These are phyloP conservation scores for Silene conica DNA, from an alignment of 148 eudicot genomes.

Conservation along the genomic window DNA sequence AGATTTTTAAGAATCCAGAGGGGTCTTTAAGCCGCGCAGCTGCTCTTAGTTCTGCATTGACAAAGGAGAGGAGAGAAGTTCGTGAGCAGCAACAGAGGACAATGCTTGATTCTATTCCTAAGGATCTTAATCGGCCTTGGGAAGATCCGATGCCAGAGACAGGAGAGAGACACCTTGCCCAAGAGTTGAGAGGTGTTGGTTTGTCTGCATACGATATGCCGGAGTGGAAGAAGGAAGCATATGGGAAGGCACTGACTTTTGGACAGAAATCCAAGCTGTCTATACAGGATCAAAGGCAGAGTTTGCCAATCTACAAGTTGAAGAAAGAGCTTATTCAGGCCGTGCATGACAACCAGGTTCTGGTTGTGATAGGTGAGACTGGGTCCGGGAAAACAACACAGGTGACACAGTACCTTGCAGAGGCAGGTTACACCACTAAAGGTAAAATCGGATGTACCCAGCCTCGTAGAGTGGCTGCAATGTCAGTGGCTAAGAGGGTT, in stretches of 20 bases:
- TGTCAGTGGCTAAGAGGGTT: constrained; percentile 97
- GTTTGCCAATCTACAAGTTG: constrained; percentile 80
- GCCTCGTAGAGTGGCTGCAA: constrained; percentile 98
- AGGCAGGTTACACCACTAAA: constrained; percentile 85
- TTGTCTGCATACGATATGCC: constrained; percentile 96
- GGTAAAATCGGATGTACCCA: constrained; percentile 97
- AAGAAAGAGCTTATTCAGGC: constrained; percentile 86
- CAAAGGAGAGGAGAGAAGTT: constrained; percentile 90
- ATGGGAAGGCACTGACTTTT: constrained; percentile 79
- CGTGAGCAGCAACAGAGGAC: constrained; percentile 85
- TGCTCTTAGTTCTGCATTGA: constrained; percentile 84
- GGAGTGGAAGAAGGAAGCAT: constrained; percentile 96
- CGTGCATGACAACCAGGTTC: constrained; percentile 81
- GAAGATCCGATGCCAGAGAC: constrained; percentile 99
- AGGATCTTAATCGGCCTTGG: constrained; percentile 98
- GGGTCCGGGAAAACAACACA: constrained; percentile 98
- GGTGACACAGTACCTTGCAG: constrained; percentile 93
- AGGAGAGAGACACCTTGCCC: constrained; percentile 94
- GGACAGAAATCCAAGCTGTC: constrained; percentile 94
- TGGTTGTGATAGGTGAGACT: constrained; percentile 97
- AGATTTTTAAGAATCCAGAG: constrained; percentile 93
- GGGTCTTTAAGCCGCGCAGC: constrained; percentile 97
- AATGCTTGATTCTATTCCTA: constrained; percentile 93
- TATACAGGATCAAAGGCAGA: constrained; percentile 87
- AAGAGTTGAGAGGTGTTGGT: constrained; percentile 94